These are phyloP conservation scores for Vitis amurensis DNA, from an alignment of 164 flowering plant species.

Conservation along the genomic window DNA sequence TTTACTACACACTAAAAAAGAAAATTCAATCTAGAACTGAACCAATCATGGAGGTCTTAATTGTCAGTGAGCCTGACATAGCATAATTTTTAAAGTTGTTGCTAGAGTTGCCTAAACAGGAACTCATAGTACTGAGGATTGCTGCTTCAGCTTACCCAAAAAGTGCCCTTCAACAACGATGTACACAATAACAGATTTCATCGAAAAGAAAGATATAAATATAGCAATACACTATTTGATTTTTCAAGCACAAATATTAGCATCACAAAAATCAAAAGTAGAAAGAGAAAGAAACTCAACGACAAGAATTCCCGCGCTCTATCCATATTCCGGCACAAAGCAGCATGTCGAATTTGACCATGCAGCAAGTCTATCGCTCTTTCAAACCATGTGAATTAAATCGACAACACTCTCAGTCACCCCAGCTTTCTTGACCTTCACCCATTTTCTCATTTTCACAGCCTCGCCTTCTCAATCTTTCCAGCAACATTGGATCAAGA, in stretches of 20 bases:
- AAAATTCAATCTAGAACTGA: too few relatives aligned
- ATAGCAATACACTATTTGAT: too few relatives aligned
- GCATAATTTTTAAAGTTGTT: too few relatives aligned
- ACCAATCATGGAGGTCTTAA: too few relatives aligned
- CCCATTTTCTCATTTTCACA: slow-evolving; percentile 65
- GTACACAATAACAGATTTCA: too few relatives aligned
- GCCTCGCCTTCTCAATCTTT: slow-evolving; percentile 71
- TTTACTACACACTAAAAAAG: too few relatives aligned
- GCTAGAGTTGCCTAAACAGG: too few relatives aligned
- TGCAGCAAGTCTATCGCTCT: slow-evolving; percentile 66
- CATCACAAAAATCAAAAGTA: background rate
- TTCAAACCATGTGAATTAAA: slow-evolving; percentile 64
- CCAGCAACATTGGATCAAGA: slow-evolving; percentile 50
- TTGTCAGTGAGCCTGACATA: too few relatives aligned
- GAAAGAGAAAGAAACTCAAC: slow-evolving; percentile 23
- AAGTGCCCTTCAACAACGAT: background rate
- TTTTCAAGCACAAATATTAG: too few relatives aligned
- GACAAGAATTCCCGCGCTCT: slow-evolving; percentile 92
- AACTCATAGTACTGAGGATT: background rate
- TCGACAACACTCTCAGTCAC: slow-evolving; percentile 68
- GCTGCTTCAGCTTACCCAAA: background rate
- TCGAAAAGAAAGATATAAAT: too few relatives aligned
- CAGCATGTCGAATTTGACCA: slow-evolving; percentile 79
- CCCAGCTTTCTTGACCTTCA: slow-evolving; percentile 88
- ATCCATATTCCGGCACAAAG: slow-evolving; percentile 84